Evolutionary conservation across 2,329 filamentous ascomycete genomes (phyloP), one percentile per base, ranked within the genome.

Genomic region (Cytospora leucostoma): DNA sequence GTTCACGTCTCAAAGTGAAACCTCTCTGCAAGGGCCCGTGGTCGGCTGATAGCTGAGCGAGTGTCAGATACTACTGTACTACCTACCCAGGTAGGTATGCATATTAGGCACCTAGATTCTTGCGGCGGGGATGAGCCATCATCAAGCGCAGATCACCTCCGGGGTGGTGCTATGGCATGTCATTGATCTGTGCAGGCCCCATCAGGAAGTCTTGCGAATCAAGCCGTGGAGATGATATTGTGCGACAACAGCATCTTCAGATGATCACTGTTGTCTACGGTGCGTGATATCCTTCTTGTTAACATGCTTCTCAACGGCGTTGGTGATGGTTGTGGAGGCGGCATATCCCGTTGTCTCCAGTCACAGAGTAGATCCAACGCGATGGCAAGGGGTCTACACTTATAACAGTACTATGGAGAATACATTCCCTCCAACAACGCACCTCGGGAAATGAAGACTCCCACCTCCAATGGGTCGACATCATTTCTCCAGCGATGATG

Each of bases 181-280:
- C 37, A 51, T 61, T 61, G 33, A 55, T 61, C 19, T 4, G 19
- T 50, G 34, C 59, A 55, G 59, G 55, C 59, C 17, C 37, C 33
- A n/a, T 35, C n/a, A 8, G 8, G 17, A 7, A 12, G 3, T 1
- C 17, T 12, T 54, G 32, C 51, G n/a, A 51, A 52, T 38, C 51
- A 40, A 27, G 38, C 37, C 51, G 32, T 61, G 19, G 8, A 47
- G 17, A 12, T n/a, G 17, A 8, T 44, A 15, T 7, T 19, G 7
- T 6, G 21, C n/a, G 12, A 49, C 27, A 5, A 38, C 19, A 32
- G 19, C 21, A 13, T 8, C 32, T 55, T 12, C n/a, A 37, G 32
- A 61, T n/a, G 33, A 12, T 50, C 15, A 19, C 37, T 19, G 8
- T 27, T 51, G 51, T 13, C 49, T 32, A 11, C 4, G 7, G 21